A percentile compares a stretch with the other conserved stretches of the same genome.
Evolutionary conservation across 345 rosid genomes (phyloP).

Genomic region (Reutealis trisperma): DNA sequence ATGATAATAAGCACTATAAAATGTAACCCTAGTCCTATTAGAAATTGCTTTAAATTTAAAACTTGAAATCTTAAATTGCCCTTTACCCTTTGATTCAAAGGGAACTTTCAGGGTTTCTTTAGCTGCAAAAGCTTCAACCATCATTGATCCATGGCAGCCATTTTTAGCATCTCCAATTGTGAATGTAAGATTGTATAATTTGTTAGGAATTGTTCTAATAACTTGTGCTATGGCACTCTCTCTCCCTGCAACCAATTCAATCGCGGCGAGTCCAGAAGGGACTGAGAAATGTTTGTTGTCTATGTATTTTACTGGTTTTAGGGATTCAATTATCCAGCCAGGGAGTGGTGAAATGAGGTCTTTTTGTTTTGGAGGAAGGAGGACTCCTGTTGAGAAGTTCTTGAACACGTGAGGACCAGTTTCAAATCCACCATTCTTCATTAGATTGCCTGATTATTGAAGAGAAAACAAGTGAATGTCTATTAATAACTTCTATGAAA

Average conservation of each 20-base stretch:
- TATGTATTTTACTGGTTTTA: conserved; percentile 75
- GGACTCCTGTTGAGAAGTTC: conserved; percentile 79
- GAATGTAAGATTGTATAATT: conserved; percentile 55
- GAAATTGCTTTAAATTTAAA: conserved; percentile 51
- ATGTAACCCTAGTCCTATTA: conserved; percentile 62
- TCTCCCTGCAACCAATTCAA: conserved; percentile 76
- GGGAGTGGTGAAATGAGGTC: conserved; percentile 74
- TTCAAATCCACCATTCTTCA: conserved; percentile 82
- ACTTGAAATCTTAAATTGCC: conserved; percentile 48
- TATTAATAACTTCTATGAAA: too few relatives aligned
- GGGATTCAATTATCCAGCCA: conserved; percentile 86
- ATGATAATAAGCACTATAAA: conserved; percentile 73
- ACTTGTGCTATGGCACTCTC: conserved; percentile 85
- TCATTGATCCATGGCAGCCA: conserved; percentile 78
- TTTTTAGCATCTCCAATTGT: conserved; percentile 73
- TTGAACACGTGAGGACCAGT: conserved; percentile 74
- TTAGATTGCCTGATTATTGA: conserved; percentile 49
- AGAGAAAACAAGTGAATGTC: background rate
- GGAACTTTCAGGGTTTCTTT: conserved; percentile 41
- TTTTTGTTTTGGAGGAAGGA: conserved; percentile 55
- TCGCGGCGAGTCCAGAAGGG: conserved; percentile 56
- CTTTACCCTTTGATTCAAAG: conserved; percentile 51
- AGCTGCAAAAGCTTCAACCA: conserved; percentile 75
- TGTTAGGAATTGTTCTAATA: conserved; percentile 53
- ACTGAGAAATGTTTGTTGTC: conserved; percentile 69